Evolutionary conservation across 2,329 filamentous ascomycete species (phyloP).

Genomic region (Colletotrichum eremochloae): DNA sequence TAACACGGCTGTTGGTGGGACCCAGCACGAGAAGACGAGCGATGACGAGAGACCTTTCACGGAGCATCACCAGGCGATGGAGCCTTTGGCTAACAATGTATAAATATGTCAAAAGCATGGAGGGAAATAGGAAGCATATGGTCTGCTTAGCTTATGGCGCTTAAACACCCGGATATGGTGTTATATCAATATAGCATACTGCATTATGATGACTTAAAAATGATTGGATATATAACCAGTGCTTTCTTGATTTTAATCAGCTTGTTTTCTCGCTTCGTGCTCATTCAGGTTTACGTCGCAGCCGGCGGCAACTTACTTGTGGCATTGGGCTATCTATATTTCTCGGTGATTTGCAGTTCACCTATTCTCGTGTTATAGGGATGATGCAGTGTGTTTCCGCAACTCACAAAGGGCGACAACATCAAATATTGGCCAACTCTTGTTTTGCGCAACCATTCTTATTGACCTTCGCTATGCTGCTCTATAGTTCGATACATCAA

Average conservation of each 20-base stretch:
- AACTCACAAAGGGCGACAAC: background rate
- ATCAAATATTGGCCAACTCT: background rate
- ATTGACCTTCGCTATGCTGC: background rate
- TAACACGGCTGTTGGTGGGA: slow-evolving; percentile 11
- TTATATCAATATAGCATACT: background rate
- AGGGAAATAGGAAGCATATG: background rate
- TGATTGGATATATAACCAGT: background rate
- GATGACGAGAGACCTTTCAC: slow-evolving; percentile 32
- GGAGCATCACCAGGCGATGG: slow-evolving; percentile 28
- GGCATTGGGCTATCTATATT: background rate
- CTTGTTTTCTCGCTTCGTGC: no score
- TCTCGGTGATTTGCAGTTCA: no score
- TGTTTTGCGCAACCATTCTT: background rate
- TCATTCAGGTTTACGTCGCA: background rate
- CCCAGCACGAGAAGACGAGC: slow-evolving; percentile 26
- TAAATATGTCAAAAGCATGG: background rate
- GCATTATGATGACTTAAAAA: background rate
- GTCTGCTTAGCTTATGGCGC: background rate
- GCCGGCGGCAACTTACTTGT: background rate
- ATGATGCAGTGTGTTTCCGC: background rate
- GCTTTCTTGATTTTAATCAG: background rate
- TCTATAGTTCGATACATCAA: background rate
- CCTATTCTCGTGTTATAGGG: no score
- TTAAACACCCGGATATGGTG: background rate
- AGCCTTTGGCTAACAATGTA: slow-evolving; percentile 15